Evolutionary conservation across 768 basidiomycete species (phyloP), one percentile per base, ranked within the genome.

Genomic region (Pisolithus sp.): DNA sequence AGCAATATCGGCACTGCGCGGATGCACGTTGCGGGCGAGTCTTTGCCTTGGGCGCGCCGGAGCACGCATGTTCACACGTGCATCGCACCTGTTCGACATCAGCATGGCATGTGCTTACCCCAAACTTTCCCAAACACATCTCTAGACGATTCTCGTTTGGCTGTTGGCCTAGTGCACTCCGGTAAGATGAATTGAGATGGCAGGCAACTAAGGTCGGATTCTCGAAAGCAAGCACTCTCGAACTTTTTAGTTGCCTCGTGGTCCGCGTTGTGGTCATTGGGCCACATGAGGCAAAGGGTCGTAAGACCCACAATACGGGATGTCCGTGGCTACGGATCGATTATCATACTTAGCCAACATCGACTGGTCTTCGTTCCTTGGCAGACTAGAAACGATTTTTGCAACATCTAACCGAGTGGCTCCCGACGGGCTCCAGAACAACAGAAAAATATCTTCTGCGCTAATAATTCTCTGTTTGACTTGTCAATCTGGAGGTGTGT

Each of bases 1-100:
- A 63, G 56, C 57, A 67, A 59, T 52, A 28, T 44, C 57, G 59
- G 63, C 31, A 53, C 48, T 23, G 51, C 31, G 61, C 66, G 58
- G 51, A 31, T 36, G 45, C 61, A 63, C 59, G 58, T 55, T 67
- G 58, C 50, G 61, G 17, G 49, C 30, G 3, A 45, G 55, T 39
- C 17, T 54, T 46, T 34, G 40, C 45, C 45, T 40, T 15, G 50
- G 51, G 51, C 51, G 30, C 23, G 18, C n/a, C n/a, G 18, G 18
- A 7, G n/a, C 40, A 21, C 40, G 18, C 18, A 41, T 4, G 40
- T 18, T 23, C 23, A 38, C 15, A 34, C 13, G 34, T 13, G 15
- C 30, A 26, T 26, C 26, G 5, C 17, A 38, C 23, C 8, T 36
- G 26, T 38, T 9, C 47, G 13, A 24, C 7, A 24, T 26, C 37